A percentile compares a stretch with the other conserved stretches of the same genome.
Evolutionary conservation across 768 basidiomycete genomes (phyloP).

Genomic region (Mycena vitilis): DNA sequence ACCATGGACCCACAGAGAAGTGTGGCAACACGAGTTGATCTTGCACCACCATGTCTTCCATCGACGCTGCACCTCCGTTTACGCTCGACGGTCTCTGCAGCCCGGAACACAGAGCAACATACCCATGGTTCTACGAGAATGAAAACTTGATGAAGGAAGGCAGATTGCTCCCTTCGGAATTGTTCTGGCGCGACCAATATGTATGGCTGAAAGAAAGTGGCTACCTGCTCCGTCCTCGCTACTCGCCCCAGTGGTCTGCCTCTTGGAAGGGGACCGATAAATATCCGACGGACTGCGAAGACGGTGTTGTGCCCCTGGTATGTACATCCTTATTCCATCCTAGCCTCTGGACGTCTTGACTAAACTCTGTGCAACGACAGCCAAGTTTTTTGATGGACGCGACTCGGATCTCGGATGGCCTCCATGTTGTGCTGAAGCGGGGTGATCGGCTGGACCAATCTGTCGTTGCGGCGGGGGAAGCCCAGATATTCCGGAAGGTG

Average conservation of each 20-base stretch:
- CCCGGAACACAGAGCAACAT: no score
- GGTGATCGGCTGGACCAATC: conserved; percentile 28
- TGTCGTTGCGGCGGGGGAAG: conserved; percentile 4
- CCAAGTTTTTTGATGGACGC: conserved; percentile 1
- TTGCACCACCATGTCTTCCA: no score
- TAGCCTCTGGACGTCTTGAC: not conserved
- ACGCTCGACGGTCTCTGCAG: no score
- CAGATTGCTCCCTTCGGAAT: no score
- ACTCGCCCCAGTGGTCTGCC: conserved; percentile 8
- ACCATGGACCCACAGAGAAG: no score
- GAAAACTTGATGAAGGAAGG: no score
- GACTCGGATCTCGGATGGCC: conserved; percentile 33
- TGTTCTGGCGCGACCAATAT: conserved; percentile 20
- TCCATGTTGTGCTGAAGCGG: conserved; percentile 38
- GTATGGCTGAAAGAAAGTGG: conserved; percentile 19
- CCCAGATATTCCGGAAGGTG: conserved; percentile 24
- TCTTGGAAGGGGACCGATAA: conserved; percentile 25
- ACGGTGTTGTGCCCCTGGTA: not conserved
- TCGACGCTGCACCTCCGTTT: no score
- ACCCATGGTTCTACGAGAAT: no score
- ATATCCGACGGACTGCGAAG: not conserved
- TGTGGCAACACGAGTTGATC: no score
- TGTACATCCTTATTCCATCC: conserved; percentile 6
- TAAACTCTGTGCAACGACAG: not conserved
- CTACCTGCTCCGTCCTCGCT: conserved; percentile 9